Base-by-base conservation (phyloP, 495 filamentous ascomycete species). In the Penicillium atrosanguineum region DNA sequence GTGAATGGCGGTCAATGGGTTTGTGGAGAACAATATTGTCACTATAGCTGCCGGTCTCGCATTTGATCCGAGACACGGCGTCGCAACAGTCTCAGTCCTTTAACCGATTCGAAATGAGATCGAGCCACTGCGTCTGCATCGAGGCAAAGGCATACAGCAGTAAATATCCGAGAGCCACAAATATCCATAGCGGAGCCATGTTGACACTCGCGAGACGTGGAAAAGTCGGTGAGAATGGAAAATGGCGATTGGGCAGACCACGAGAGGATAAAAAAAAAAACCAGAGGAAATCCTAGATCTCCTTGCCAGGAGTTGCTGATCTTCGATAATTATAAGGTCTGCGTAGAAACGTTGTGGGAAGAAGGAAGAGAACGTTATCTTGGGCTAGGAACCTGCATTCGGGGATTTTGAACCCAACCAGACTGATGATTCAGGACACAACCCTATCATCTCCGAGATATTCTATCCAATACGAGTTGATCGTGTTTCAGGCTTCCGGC, bases 101-200 rank as follows among this genome's bases (percentile, higher is more conserved):
- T 48, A 72, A 65, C 14, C 49, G 57, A 19, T 50, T 52, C 26
- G 36, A 50, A 28, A 48, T 29, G 28, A 11, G n/a, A 6, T 6
- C 53, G 29, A 46, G 40, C 65, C 48, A 34, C n/a, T 63, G 56
- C 20, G 43, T 48, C 52, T 69, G 61, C 44, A 67, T 37, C 8
- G 61, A 53, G n/a, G 72, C 72, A 50, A 75, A 73, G 34, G 72
- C 72, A 52, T 75, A 75, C 21, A 75, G 62, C 14, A 75, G 64
- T 44, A 75, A 52, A 49, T 75, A 75, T 21, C 72, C 69, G 41
- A 73, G 59, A 42, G 65, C 70, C 14, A 75, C 65, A 49, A 75
- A 67, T 42, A 75, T 53, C 69, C 69, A 73, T 20, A 75, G 46
- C 8, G 62, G 55, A 11, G 54, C 70, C 72, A 75, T 75, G 28